Base-by-base conservation (phyloP, 2,329 filamentous ascomycete genomes). In the Rugonectria rugulosa region DNA sequence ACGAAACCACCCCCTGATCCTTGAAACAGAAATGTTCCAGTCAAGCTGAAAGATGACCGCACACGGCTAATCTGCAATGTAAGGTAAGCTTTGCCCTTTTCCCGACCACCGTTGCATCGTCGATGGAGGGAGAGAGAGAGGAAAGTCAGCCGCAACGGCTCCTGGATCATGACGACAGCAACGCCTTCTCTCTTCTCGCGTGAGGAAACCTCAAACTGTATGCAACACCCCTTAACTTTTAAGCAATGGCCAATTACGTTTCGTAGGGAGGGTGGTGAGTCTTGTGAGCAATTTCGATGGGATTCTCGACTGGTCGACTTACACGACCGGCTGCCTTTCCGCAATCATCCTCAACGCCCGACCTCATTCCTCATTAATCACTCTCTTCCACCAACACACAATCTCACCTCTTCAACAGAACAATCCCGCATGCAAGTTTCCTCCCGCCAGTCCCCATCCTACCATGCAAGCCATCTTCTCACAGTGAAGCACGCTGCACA, bases 381-480 rank as follows among this genome's bases (percentile, higher is more conserved):
- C n/a, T 32, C 29, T 32, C 29, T 14, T 32, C 29, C 29, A 32
- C 12, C 29, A 32, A 32, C 6, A 6, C 24, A 7, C 24, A 27
- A 6, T 27, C 11, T 32, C 29, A 32, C 5, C 29, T 14, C 6
- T 9, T 14, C 5, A 32, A 32, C 29, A 29, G 7, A n/a, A 7
- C 26, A 12, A 10, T 32, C 10, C 29, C 12, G 11, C 29, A 21
- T 21, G 10, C 31, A 15, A 15, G 14, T 26, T 46, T 15, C 14
- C 9, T 37, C 34, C 32, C 34, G 46, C 46, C 51, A 34, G 21
- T 15, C 26, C 21, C 29, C 15, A 14, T 15, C 41, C 21, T 29
- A 31, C 29, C 19, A 56, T 56, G 53, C 53, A 56, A 45, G 53
- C 41, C 53, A 56, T 56, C 38, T 15, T 34, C 38, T 24, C 32